Base-by-base conservation (phyloP, 805 yeast species). In the Candida qinlingensis region DNA sequence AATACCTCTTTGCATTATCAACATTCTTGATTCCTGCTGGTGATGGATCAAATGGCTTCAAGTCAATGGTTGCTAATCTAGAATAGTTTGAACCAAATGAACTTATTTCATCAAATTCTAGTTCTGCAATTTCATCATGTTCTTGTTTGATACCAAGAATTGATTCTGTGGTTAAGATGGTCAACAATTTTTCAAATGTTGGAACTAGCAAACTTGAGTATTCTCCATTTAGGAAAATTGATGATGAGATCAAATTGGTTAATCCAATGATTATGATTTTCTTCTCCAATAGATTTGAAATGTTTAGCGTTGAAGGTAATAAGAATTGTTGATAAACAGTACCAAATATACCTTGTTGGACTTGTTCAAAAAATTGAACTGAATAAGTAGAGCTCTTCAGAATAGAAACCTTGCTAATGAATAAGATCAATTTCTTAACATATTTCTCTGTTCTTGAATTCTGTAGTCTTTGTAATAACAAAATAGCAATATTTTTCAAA, bases 31-130 rank as follows among this genome's bases (percentile, higher is more conserved):
- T 29, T 10, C 41, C 10, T 6, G 51, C 37, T 8, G 44, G 33
- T 6, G 44, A 28, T 19, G 97, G 96, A 66, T 94, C 97, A 54
- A 79, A 73, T 4, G 83, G 75, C 53, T 74, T 79, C 12, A 67
- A 67, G 34, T 78, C 73, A 42, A 90, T 81, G 3, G 86, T 77
- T 1, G 77, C 80, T 50, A 94, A 72, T 60, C 78, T 82, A 45
- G 95, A 87, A 66, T 80, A 94, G 45, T 83, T 80, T 0, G 97
- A 84, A 2, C 98, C 98, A 67, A 91, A 94, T 3, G 94, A 73
- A 0, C 90, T 68, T 44, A 84, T 76, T 52, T 90, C 96, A 45
- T 85, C 90, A 31, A 77, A 58, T 54, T 83, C 85, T 38, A 70
- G 64, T 4, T 67, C 70, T 2, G 67, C 73, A 41, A 71, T 53